Evolutionary conservation across 2,329 filamentous ascomycete genomes (phyloP), one percentile per base, ranked within the genome.

Genomic region (Cladobotryum mycophilum): DNA sequence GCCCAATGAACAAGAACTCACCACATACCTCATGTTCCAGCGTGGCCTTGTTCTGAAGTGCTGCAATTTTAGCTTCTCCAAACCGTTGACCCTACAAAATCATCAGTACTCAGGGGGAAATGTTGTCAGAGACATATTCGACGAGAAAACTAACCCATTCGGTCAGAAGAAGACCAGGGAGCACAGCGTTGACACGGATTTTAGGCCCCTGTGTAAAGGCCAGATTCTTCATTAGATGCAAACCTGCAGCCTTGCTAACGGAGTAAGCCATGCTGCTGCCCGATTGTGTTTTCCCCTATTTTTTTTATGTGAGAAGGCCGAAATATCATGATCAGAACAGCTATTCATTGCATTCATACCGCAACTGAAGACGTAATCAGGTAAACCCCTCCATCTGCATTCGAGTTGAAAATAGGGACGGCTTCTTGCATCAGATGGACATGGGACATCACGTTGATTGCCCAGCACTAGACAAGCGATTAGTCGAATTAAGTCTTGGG

Each of bases 191-290:
- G 33, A 51, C 34, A 15, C 49, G 49, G 22, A 47, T 51, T 40
- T 51, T 51, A 15, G 49, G 49, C 8, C 49, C 49, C 18, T 51
- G 49, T 14, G 48, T 51, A 13, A 37, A 51, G 22, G 49, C 49
- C 5, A 51, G 44, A 12, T 43, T 47, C 38, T 51, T 51, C 49
- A 51, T 51, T 1, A 51, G 20, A 12, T 51, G 49, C 12, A 51
- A 17, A 9, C 49, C 49, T 20, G 49, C 49, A 15, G 49, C 49
- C 34, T 51, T 51, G 4, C 43, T 33, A 33, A 51, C 49, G 9
- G 49, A 51, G 5, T 47, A 47, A 7, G 49, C 49, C 49, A 51
- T 51, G 38, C 49, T 51, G 34, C 49, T 51, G 14, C 49, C 49
- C 1, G 25, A 30, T 8, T 30, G 25, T 11, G 25, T 8, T 30